Evolutionary conservation across 441 rosid genomes (phyloP), one percentile per base, ranked within the genome.

Genomic region (Erysimum pusillum): DNA sequence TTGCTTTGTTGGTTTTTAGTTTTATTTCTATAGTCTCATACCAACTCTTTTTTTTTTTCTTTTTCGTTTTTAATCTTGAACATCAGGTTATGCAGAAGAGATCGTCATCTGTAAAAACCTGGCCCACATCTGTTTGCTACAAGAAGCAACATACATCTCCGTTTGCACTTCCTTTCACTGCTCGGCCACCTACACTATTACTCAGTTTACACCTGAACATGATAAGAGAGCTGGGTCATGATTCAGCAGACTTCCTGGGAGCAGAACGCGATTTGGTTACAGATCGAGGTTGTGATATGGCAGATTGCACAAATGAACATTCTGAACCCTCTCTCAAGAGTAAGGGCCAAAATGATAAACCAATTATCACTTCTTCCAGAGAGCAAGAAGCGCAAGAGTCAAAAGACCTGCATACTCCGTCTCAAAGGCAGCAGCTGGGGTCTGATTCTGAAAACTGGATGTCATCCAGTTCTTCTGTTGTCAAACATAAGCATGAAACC

Each of bases 161-260:
- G 12, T 80, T 85, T 80, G 78, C 88, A 1, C 22, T 22, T 44
- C 87, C 84, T 61, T 79, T 91, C 78, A 81, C 86, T 81, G 58
- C 86, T 57, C 89, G 86, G 41, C 89, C 92, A 15, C 89, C 95
- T 38, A 76, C 89, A 46, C 85, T 83, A 57, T 88, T 89, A 77
- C 71, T 86, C 22, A 71, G 85, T 74, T 81, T 87, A 86, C 95
- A 87, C 84, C 85, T 90, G 69, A 82, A 85, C 83, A 82, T 87
- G 83, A 89, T 89, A 48, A 84, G 86, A 87, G 87, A 89, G 51
- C 87, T 75, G 57, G 84, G 85, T 67, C 88, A 75, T 75, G 83
- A 81, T 69, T 78, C 82, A 9, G 51, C 56, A 36, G 86, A 78
- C 72, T 74, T 57, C 74, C 71, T 78, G 22, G 86, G 83, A 79